phyloP scores from a whole-genome alignment of 2,329 filamentous ascomycete species.

The Verticillium nonalfalfae region DNA sequence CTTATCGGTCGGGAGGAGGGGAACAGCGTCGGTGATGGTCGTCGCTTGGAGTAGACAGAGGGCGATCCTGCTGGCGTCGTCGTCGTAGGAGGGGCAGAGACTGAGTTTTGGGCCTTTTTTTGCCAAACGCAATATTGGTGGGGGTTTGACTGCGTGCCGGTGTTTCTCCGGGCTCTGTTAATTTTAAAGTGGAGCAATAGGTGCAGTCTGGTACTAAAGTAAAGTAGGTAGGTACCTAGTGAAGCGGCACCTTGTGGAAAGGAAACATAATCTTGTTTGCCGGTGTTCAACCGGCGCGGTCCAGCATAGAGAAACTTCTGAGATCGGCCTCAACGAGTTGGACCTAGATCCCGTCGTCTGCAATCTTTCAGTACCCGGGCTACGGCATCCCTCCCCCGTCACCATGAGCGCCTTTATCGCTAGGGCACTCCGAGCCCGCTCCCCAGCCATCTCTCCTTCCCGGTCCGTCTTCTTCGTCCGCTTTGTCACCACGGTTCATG shows the following conservation, averaged over 20 bases:
- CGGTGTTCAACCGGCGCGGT: slow-evolving; percentile 11
- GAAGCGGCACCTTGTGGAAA: too few relatives aligned
- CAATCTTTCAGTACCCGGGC: neutral
- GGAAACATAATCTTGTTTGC: neutral
- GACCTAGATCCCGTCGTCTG: neutral
- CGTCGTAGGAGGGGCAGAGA: slow-evolving; percentile 11
- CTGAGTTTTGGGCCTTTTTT: slow-evolving; percentile 14
- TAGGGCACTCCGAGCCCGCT: neutral
- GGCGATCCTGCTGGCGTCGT: slow-evolving; percentile 6
- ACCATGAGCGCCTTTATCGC: neutral
- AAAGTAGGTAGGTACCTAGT: neutral
- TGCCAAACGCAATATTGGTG: slow-evolving; percentile 12
- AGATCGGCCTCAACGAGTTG: neutral
- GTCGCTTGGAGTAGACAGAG: neutral
- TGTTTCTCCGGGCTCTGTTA: slow-evolving; percentile 5
- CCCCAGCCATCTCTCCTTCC: neutral
- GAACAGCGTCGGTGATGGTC: slow-evolving; percentile 3
- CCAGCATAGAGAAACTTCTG: slow-evolving; percentile 8
- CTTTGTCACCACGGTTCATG: slow-evolving; percentile 7
- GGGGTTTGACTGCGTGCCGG: slow-evolving; percentile 9
- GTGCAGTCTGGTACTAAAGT: neutral
- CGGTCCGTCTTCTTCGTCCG: slow-evolving; percentile 2
- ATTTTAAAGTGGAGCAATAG: neutral
- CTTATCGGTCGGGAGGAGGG: slow-evolving; percentile 2
- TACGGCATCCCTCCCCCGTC: neutral